Evolutionary conservation across 208 protist genomes (phyloP), one percentile per base, ranked within the genome.

Genomic region (Wallacemonas sp.): DNA sequence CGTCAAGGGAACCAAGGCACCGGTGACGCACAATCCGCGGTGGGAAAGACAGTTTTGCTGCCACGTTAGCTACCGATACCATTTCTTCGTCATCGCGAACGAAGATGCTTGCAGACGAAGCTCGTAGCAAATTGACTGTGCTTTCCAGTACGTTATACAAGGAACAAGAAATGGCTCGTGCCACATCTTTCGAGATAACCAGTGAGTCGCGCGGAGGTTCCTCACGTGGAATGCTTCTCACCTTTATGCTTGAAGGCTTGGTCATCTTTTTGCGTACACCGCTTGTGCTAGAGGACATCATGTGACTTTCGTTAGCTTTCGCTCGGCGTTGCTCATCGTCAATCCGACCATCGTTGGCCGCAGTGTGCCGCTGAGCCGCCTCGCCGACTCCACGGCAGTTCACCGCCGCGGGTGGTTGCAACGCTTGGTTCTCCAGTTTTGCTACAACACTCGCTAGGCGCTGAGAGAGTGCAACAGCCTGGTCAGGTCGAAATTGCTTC

Each of bases 71-170:
- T 39, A 95, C 91, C 17, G 90, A 89, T 29, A 90, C 64, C 82
- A 95, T 91, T 36, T 93, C 85, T 44, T 89, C 87, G 2, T 66
- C 83, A 38, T 66, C 67, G 15, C 81, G 78, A 54, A 95, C 60
- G 76, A 93, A 93, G 64, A 95, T 83, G 66, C 82, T 81, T 3
- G 74, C 76, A 29, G 69, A 69, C 13, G 84, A 85, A 0, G 84
- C 87, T 8, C 79, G 76, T 1, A 87, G 58, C 17, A 92, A 69
- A 41, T 38, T 71, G 15, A 77, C 73, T 1, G 76, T 69, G 3
- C 79, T 63, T 57, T 95, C 86, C 22, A 95, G 68, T 33, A 93
- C 59, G 45, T 95, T 95, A 60, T 95, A 95, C 12, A 95, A 60
- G 0, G 74, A 77, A 46, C 73, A 82, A 27, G 83, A 74, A 15